A percentile compares a stretch with the other conserved stretches of the same genome.
phyloP scores from a whole-genome alignment of 2,329 filamentous ascomycete genomes.

The Blastomyces parvus region DNA sequence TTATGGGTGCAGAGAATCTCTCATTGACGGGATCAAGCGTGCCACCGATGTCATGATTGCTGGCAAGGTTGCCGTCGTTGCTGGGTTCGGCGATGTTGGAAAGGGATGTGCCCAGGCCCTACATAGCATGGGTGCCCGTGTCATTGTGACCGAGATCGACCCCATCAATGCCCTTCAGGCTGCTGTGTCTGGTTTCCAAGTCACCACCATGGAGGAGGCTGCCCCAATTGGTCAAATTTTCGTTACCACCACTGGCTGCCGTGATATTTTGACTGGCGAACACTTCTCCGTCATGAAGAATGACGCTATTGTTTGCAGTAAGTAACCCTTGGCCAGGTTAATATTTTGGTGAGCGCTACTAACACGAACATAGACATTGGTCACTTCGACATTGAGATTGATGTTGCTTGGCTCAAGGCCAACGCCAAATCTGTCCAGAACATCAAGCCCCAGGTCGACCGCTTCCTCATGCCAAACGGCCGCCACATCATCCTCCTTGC shows the following conservation, averaged over 20 bases:
- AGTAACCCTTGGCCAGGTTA: constrained; percentile 28
- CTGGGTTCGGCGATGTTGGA: constrained; percentile 97
- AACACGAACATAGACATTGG: constrained; percentile 61
- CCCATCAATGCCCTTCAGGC: constrained; percentile 99
- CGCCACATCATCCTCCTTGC: constrained; percentile 97
- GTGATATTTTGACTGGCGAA: constrained; percentile 83
- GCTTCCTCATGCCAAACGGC: constrained; percentile 87
- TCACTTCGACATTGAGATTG: constrained; percentile 99
- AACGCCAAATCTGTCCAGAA: constrained; percentile 89
- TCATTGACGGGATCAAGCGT: constrained; percentile 99
- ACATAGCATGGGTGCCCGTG: constrained; percentile 92
- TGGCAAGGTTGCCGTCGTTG: constrained; percentile 95
- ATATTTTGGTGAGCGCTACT: constrained; percentile 17
- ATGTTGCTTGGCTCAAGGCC: constrained; percentile 98
- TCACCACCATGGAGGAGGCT: constrained; percentile 96
- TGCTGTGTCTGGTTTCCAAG: constrained; percentile 93
- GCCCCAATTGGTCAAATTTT: constrained; percentile 87
- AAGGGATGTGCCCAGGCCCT: constrained; percentile 97
- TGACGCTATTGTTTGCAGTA: constrained; percentile 97
- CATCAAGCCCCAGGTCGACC: constrained; percentile 99
- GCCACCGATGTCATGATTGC: constrained; percentile 99
- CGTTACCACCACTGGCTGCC: constrained; percentile 97
- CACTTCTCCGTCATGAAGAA: constrained; percentile 96
- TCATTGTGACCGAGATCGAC: constrained; percentile 93
- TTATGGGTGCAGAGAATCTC: constrained; percentile 97